Conservation (phyloP, 768 basidiomycete species). For the Calocera viscosa region DNA sequence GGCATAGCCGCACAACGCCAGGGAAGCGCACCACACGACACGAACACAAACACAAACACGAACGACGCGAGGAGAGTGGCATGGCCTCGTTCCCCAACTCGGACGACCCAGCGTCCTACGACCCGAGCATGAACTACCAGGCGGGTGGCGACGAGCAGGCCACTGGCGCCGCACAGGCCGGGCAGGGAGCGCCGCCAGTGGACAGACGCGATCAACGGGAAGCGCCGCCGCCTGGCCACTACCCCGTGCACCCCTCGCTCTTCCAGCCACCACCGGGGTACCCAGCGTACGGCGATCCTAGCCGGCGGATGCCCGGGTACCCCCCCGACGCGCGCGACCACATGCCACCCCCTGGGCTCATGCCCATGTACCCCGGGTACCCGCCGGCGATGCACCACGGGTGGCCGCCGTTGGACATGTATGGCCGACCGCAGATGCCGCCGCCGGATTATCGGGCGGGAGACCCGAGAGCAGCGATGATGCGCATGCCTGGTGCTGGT, state of each 20-base stretch:
- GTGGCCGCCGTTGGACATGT: constrained; percentile 4
- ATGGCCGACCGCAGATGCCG: neutral
- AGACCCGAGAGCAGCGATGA: neutral
- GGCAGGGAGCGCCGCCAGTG: neutral
- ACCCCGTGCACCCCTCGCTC: constrained; percentile 2
- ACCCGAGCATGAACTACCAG: neutral
- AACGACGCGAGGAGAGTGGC: neutral
- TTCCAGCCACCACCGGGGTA: constrained; percentile 1
- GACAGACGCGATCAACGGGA: neutral
- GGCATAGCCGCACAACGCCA: neutral
- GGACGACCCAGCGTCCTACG: neutral
- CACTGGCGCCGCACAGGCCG: neutral
- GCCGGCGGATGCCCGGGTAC: neutral
- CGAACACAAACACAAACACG: neutral
- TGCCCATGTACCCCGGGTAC: constrained; percentile 3
- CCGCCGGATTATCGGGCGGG: neutral
- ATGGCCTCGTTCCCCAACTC: neutral
- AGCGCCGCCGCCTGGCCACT: neutral
- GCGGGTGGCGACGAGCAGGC: neutral
- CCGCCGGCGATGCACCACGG: neutral
- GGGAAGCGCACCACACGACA: neutral
- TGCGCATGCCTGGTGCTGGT: constrained; percentile 6
- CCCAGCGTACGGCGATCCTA: constrained; percentile 3
- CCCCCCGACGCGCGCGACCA: neutral
- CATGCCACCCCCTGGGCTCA: neutral